Evolutionary conservation across 129 eudicot genomes (phyloP).

Genomic region (Scalesia atractyloides): DNA sequence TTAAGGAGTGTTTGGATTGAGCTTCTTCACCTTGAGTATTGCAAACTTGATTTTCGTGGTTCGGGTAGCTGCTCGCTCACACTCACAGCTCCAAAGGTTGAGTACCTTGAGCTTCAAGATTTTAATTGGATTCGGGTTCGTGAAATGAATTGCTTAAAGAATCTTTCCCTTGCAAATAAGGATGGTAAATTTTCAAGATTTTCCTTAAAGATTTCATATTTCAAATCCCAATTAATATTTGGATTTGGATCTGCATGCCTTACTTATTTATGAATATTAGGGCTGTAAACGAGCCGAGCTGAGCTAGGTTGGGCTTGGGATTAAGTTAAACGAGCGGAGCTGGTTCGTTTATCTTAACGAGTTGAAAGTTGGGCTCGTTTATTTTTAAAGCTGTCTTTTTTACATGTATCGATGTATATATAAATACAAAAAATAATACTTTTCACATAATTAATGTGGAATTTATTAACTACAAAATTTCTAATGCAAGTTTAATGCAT

Average conservation of each 20-base stretch:
- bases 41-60: conserved; percentile 79
- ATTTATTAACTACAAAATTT: background rate
- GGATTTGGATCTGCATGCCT: too few species aligned
- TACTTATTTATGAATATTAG: background rate
- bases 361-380: too few species aligned
- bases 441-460: background rate
- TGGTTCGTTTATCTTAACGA: too few species aligned
- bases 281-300: too few species aligned
- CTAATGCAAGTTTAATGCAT: background rate
- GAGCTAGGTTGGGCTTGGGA: too few species aligned
- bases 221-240: too few species aligned
- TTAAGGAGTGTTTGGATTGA: conserved; percentile 59
- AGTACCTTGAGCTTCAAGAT: conserved; percentile 81
- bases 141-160: conserved; percentile 56
- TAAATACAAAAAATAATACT: background rate
- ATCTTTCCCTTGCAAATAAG: conserved; percentile 70
- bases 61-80: conserved; percentile 58
- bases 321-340: too few species aligned
- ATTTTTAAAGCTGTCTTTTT: too few species aligned
- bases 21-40: conserved; percentile 61
- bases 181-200: conserved; percentile 52
- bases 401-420: background rate
- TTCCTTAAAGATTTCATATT: background rate
- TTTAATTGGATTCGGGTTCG: conserved; percentile 72
- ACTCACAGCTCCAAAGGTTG: conserved; percentile 63